These are phyloP conservation scores for Limnomonas spitsbergensis DNA, from an alignment of 139 green algal species.

Conservation along the genomic window DNA sequence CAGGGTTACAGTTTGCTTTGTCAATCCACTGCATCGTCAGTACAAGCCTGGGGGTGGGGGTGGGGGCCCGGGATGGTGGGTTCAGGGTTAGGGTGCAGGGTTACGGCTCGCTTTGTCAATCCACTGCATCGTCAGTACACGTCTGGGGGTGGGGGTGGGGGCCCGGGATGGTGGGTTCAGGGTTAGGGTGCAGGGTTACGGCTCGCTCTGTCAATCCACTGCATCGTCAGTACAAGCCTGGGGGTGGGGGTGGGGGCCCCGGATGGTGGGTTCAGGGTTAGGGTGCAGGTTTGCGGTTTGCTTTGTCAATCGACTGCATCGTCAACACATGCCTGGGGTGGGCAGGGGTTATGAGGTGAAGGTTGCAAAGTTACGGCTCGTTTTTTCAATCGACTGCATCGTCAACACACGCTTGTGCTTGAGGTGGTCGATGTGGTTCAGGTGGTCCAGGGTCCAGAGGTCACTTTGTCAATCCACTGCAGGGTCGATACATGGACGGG, in stretches of 20 bases:
- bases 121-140: slow-evolving; percentile 87
- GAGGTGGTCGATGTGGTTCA: too few relatives aligned
- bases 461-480: too few relatives aligned
- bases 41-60: slow-evolving; percentile 55
- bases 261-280: not conserved
- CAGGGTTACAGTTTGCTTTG: slow-evolving; percentile 70
- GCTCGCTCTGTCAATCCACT: slow-evolving; percentile 90
- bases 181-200: not conserved
- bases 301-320: slow-evolving; percentile 86
- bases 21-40: slow-evolving; percentile 88
- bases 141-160: too few relatives aligned
- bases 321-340: slow-evolving; percentile 63
- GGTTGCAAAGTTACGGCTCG: too few relatives aligned
- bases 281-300: slow-evolving; percentile 56
- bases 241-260: too few relatives aligned
- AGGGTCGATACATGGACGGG: too few relatives aligned
- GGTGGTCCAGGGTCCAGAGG: too few relatives aligned
- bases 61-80: too few relatives aligned
- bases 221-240: slow-evolving; percentile 75
- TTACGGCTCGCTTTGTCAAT: slow-evolving; percentile 84
- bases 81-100: not conserved
- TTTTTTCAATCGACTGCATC: slow-evolving; percentile 88
- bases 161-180: not conserved
- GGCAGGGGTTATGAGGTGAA: too few relatives aligned
- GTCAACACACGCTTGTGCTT: too few relatives aligned